These are phyloP conservation scores for Penicillium sp. DNA, from an alignment of 2,329 filamentous ascomycete species.

Conservation along the genomic window DNA sequence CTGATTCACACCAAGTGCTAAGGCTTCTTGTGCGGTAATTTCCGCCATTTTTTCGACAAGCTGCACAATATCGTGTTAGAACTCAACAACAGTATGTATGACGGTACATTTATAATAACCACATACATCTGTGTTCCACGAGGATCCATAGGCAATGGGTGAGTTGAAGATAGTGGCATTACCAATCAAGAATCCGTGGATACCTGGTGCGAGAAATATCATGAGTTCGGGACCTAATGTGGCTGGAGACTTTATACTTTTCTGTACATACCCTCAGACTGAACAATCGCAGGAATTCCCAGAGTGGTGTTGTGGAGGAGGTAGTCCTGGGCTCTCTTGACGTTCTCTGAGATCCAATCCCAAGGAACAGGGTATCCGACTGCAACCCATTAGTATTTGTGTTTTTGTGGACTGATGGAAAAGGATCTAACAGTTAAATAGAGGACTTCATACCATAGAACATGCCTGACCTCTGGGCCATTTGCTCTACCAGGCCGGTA, in stretches of 20 bases:
- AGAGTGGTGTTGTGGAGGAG: slow-evolving; percentile 64
- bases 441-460: slow-evolving; percentile 54
- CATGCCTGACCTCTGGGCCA: slow-evolving; percentile 64
- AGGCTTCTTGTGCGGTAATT: slow-evolving; percentile 65
- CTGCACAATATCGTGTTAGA: slow-evolving; percentile 10
- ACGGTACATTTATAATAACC: not conserved
- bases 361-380: slow-evolving; percentile 67
- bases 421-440: not conserved
- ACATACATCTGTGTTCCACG: slow-evolving; percentile 61
- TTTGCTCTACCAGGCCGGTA: slow-evolving; percentile 65
- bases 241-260: not conserved
- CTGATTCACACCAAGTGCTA: slow-evolving; percentile 69
- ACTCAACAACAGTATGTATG: not conserved
- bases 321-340: slow-evolving; percentile 68
- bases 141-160: slow-evolving; percentile 69
- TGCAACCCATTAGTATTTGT: slow-evolving; percentile 14
- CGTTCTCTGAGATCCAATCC: slow-evolving; percentile 62
- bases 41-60: slow-evolving; percentile 66
- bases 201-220: slow-evolving; percentile 32
- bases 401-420: not conserved
- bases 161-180: slow-evolving; percentile 80
- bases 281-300: slow-evolving; percentile 71
- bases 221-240: not conserved
- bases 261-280: slow-evolving; percentile 60
- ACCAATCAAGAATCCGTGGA: slow-evolving; percentile 69